A percentile compares a stretch with the other conserved stretches of the same genome.
These are phyloP conservation scores for Puccinia brachypodii DNA, from an alignment of 1,284 basidiomycete species.

Conservation along the genomic window DNA sequence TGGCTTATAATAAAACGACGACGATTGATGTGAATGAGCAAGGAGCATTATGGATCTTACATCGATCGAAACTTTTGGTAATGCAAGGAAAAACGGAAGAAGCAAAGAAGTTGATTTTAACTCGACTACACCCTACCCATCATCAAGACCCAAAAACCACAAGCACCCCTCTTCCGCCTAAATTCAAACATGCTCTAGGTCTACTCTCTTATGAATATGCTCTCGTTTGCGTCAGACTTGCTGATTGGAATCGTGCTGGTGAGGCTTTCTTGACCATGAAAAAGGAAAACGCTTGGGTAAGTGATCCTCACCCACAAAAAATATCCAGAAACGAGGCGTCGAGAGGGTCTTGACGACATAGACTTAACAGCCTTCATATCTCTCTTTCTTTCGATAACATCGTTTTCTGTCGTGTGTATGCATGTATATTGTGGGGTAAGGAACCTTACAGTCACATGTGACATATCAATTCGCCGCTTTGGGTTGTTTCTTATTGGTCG, in stretches of 20 bases:
- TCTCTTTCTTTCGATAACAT: background rate
- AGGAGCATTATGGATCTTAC: conserved; percentile 16
- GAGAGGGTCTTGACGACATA: background rate
- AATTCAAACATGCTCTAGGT: conserved; percentile 18
- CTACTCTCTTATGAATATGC: conserved; percentile 26
- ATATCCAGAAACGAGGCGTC: too few relatives aligned
- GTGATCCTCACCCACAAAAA: conserved; percentile 1
- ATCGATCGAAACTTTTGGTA: background rate
- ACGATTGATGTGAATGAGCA: background rate
- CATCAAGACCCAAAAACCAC: background rate
- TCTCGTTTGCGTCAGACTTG: conserved; percentile 19
- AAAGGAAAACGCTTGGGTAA: conserved; percentile 31
- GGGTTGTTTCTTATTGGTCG: conserved; percentile 33
- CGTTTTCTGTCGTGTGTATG: background rate
- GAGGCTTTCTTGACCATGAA: conserved; percentile 25
- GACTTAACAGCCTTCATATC: background rate
- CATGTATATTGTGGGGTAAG: background rate
- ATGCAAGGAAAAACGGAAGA: conserved; percentile 19
- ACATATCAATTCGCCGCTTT: conserved; percentile 37
- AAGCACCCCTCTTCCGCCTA: background rate
- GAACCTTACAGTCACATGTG: conserved; percentile 13
- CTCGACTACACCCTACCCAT: background rate
- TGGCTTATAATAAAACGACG: background rate
- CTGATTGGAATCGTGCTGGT: conserved; percentile 23
- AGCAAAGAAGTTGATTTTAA: conserved; percentile 1